A percentile compares a stretch with the other conserved stretches of the same genome.
phyloP scores from a whole-genome alignment of 495 filamentous ascomycete genomes.

The Entonaema liquescens region DNA sequence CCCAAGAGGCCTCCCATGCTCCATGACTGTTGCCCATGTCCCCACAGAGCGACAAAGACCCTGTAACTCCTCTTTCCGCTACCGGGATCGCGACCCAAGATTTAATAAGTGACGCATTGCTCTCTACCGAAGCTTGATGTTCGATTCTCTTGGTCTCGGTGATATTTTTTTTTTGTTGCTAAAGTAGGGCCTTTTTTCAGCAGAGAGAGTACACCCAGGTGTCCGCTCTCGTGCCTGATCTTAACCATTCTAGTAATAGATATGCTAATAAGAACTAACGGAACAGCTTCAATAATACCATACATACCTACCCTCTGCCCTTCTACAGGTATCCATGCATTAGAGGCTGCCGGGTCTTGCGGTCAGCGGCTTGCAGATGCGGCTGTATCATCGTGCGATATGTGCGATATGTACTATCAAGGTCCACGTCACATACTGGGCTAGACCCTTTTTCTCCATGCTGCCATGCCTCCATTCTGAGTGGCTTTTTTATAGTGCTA shows the following conservation, averaged over 20 bases:
- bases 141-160: slow-evolving; percentile 25
- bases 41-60: slow-evolving; percentile 25
- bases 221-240: slow-evolving; percentile 20
- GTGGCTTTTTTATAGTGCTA: slow-evolving; percentile 35
- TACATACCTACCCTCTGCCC: neutral
- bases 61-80: slow-evolving; percentile 38
- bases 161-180: slow-evolving; percentile 16
- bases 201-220: slow-evolving; percentile 6
- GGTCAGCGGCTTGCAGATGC: slow-evolving; percentile 43
- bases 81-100: slow-evolving; percentile 37
- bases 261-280: slow-evolving; percentile 30
- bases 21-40: neutral
- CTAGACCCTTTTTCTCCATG: slow-evolving; percentile 36
- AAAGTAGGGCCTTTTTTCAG: slow-evolving; percentile 31
- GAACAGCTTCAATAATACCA: slow-evolving; percentile 14
- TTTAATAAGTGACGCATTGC: slow-evolving; percentile 38
- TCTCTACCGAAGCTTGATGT: slow-evolving; percentile 21
- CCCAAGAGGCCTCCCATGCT: slow-evolving; percentile 36
- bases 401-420: slow-evolving; percentile 21
- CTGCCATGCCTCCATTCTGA: slow-evolving; percentile 24
- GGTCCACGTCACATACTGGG: slow-evolving; percentile 38
- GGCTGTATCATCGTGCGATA: slow-evolving; percentile 44
- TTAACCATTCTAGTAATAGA: neutral
- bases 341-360: slow-evolving; percentile 26
- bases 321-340: slow-evolving; percentile 34